Conservation (phyloP, 176 grass and related monocot genomes). For the Stipa capillata region DNA sequence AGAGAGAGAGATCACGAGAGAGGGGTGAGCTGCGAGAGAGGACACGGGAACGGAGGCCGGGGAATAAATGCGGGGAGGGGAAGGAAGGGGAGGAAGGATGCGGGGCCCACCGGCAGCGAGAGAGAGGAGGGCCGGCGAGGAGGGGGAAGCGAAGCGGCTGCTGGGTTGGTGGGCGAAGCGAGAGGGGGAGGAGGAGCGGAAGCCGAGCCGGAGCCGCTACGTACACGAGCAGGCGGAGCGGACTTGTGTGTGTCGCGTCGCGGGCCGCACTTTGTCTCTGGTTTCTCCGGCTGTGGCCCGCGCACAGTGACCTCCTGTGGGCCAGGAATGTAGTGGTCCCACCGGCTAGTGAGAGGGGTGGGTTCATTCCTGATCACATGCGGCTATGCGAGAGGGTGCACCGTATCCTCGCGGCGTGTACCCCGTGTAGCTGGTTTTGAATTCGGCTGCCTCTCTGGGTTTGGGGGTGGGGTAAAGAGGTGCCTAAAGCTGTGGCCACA, state of each 20-base stretch:
- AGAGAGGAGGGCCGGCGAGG: constrained; percentile 9
- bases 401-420: constrained; percentile 2
- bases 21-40: constrained; percentile 6
- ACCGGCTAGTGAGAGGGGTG: no score
- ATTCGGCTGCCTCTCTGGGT: constrained; percentile 11
- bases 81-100: not conserved
- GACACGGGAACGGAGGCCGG: constrained; percentile 11
- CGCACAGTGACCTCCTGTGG: no score
- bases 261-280: no score
- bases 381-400: not conserved
- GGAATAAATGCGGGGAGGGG: constrained; percentile 59
- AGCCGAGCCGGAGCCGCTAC: not conserved
- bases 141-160: not conserved
- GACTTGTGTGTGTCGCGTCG: no score
- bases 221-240: not conserved
- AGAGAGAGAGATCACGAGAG: constrained; percentile 24
- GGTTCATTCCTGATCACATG: no score
- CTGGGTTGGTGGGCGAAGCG: no score
- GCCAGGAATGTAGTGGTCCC: no score
- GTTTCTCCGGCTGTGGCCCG: no score
- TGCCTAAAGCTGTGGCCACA: no score
- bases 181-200: not conserved
- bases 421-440: no score
- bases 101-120: constrained; percentile 23
- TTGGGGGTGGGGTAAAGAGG: no score